A percentile compares a stretch with the other conserved stretches of the same genome.
Evolutionary conservation across 805 yeast species (phyloP).

Genomic region (Candida odintsovae): DNA sequence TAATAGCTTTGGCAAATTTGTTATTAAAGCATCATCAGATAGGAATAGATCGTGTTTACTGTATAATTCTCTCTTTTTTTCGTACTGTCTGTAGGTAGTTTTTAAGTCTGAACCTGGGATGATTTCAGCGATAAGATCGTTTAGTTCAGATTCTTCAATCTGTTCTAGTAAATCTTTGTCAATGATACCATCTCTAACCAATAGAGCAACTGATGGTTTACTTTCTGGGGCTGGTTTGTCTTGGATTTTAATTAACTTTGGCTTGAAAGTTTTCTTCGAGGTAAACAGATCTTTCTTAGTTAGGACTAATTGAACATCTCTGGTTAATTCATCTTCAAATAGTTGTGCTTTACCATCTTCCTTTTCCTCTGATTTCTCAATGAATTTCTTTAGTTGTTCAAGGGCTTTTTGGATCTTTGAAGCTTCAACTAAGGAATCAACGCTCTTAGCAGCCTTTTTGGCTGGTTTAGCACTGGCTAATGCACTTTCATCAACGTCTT

Average conservation of each 20-base stretch:
- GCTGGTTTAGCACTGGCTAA: slow-evolving; percentile 6
- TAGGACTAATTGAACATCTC: slow-evolving; percentile 51
- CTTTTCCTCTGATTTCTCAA: slow-evolving; percentile 31
- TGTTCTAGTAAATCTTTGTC: slow-evolving; percentile 24
- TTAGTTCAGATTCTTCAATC: slow-evolving; percentile 24
- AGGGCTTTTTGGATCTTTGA: slow-evolving; percentile 45
- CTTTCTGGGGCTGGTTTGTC: slow-evolving; percentile 33
- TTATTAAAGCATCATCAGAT: slow-evolving; percentile 77
- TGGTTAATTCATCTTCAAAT: slow-evolving; percentile 47
- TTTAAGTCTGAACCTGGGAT: slow-evolving; percentile 71
- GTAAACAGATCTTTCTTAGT: slow-evolving; percentile 62
- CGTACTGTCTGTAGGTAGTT: slow-evolving; percentile 82
- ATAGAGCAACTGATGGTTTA: slow-evolving; percentile 48
- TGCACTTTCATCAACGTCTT: slow-evolving; percentile 10
- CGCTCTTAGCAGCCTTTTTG: slow-evolving; percentile 3
- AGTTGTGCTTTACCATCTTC: slow-evolving; percentile 39
- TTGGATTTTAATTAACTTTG: slow-evolving; percentile 31
- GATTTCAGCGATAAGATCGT: slow-evolving; percentile 37
- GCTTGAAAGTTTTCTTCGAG: slow-evolving; percentile 41
- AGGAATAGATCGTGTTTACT: slow-evolving; percentile 69
- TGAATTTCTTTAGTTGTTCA: slow-evolving; percentile 59
- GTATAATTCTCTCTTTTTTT: slow-evolving; percentile 73
- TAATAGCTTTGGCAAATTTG: slow-evolving; percentile 74
- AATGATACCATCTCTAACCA: slow-evolving; percentile 60
- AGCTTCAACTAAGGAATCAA: slow-evolving; percentile 19